Base-by-base conservation (phyloP, 768 basidiomycete genomes). In the Russula earlei region DNA sequence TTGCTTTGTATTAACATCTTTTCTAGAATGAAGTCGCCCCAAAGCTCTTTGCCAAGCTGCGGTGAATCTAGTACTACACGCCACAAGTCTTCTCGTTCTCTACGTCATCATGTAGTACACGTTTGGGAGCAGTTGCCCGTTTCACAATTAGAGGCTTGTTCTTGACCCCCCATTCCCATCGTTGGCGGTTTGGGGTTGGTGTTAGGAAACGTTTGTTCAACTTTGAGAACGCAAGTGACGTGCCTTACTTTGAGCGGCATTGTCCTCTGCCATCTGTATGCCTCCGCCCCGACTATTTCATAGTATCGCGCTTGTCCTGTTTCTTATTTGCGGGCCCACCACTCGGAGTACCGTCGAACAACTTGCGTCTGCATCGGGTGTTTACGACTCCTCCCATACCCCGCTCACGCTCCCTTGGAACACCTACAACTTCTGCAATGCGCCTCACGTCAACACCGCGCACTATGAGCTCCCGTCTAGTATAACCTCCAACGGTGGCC, bases 11-110 rank as follows among this genome's bases (percentile, higher is more conserved):
- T 54, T 54, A 64, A 52, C 41, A 11, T 57, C 45, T 5, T 47
- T 5, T 29, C 29, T 62, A 70, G 76, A 72, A 70, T 62, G 75
- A 79, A 63, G 79, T 82, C 59, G 90, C 82, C 54, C 88, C 91
- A 65, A 90, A 85, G 71, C 73, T 95, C 46, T 93, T 91, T 75
- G 68, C 79, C 68, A 87, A 90, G 73, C 78, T 94, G 43, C 77
- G 75, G 64, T 83, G 74, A 63, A 43, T 17, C 19, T 9, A n/a
- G 27, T 31, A 31, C 34, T 12, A 24, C 20, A 42, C 5, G 8
- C 22, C 22, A 20, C 20, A 20, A 22, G 24, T 12, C 33, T 34
- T n/a, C n/a, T n/a, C n/a, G n/a, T n/a, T n/a, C n/a, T 14, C 36
- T 43, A 15, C 38, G 24, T 10, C 34, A 40, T 34, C 25, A 14